Base-by-base conservation (phyloP, 352 stramenopile genomes). In the Pythium chondricola region DNA sequence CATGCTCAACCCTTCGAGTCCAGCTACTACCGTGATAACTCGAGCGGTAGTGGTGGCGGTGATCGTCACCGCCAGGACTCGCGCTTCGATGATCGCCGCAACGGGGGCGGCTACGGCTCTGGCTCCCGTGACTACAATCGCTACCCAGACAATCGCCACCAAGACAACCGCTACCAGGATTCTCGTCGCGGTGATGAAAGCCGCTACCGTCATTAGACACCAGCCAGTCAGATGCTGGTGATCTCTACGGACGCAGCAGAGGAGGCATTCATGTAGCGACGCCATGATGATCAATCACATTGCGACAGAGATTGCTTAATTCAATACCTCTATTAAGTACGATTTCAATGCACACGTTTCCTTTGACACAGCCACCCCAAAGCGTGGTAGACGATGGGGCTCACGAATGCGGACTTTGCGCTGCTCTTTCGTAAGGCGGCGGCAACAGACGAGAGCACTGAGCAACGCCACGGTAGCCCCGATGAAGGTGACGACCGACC, bases 351-450 rank as follows among this genome's bases (percentile, higher is more conserved):
- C 16, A 11, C 26, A 7, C 9, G 4, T 26, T 48, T 38, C n/a
- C 21, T 48, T 48, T 48, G 24, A 30, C 25, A 27, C 45, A 3
- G 35, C 3, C 24, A 22, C 22, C 3, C 26, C 14, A 13, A 6
- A n/a, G 29, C 29, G 13, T 13, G 29, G 7, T 13, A 30, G 44
- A 39, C 41, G n/a, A 33, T 22, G 21, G 58, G 72, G 32, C 40
- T 86, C 48, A 78, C 56, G 45, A 92, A 92, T 50, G 77, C 81
- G 4, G 81, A 92, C 64, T 92, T 92, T 48, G 77, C 81, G 52
- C 69, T 61, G n/a, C 70, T 92, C 50, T 92, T 90, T 47, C 71
- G 68, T 4, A 52, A 65, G 13, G 40, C 43, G 11, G n/a, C 43
- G 11, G 55, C 55, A 43, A 31, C 33, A n/a, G n/a, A n/a, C n/a